Base-by-base conservation (phyloP, 2,329 filamentous ascomycete genomes). In the Rhynchosporium graminicola region DNA sequence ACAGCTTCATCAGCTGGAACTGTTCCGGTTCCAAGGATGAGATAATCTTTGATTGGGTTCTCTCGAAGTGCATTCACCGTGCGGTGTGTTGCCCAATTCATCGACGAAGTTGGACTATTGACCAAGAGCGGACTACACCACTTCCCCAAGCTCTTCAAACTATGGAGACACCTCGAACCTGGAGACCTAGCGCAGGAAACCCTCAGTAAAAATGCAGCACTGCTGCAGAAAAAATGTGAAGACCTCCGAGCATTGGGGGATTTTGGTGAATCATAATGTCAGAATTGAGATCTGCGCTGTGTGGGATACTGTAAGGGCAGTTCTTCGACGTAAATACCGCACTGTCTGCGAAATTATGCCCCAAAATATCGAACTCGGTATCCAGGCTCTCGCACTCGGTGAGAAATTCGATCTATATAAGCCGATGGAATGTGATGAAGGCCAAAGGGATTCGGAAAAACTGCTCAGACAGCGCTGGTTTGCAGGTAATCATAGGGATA, bases 311-410 rank as follows among this genome's bases (percentile, higher is more conserved):
- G 63, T 62, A 0, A 52, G 56, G 15, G 55, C 51, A 5, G 29
- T 60, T 20, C 46, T 13, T 10, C 9, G 8, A 10, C 7, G 13
- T n/a, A 20, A 28, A 26, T 7, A 26, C 28, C 46, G n/a, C n/a
- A 26, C 28, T 31, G 57, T 62, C 28, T 20, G 28, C 20, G n/a
- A 48, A 3, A 42, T 1, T 7, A 43, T 64, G n/a, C 52, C 58
- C n/a, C 61, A 68, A 62, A 72, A 75, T 62, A 74, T 81, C 20
- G 71, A 78, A 59, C 69, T 78, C 63, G 79, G 79, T 1, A 79
- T 80, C 62, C 79, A 80, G 59, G 79, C 78, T 4, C 72, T 81
- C 4, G 77, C 78, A 2, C 73, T 80, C 13, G 78, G 80, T 64
- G 79, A 81, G 66, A 74, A 75, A 26, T 74, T 79, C 38, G 57